Evolutionary conservation across 257 asterid genomes (phyloP).

Genomic region (Nyctanthes arbortristis): DNA sequence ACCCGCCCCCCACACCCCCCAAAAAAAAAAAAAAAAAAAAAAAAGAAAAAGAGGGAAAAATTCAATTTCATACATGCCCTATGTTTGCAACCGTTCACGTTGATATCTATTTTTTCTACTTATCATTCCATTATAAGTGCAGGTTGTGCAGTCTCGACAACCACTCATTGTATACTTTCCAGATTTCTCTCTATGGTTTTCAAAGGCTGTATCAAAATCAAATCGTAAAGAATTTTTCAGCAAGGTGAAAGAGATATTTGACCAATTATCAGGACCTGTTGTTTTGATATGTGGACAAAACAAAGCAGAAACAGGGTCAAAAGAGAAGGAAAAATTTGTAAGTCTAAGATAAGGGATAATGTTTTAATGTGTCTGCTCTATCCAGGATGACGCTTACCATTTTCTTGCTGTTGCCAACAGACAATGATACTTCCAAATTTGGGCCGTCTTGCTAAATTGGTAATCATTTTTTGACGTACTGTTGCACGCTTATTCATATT

Average conservation of each 20-base stretch:
- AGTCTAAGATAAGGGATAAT: slow-evolving; percentile 30
- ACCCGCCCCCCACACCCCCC: too few relatives aligned
- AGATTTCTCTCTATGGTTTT: slow-evolving; percentile 82
- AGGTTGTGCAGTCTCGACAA: slow-evolving; percentile 82
- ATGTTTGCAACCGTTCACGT: background rate
- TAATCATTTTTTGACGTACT: slow-evolving; percentile 44
- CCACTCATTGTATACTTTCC: slow-evolving; percentile 89
- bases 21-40: too few relatives aligned
- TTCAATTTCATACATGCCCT: background rate
- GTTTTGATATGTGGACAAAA: slow-evolving; percentile 87
- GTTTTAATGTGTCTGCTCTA: slow-evolving; percentile 5
- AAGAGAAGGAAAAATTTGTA: slow-evolving; percentile 89
- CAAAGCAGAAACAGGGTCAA: slow-evolving; percentile 71
- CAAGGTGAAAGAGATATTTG: slow-evolving; percentile 84
- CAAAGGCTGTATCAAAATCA: slow-evolving; percentile 78
- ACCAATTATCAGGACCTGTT: slow-evolving; percentile 70
- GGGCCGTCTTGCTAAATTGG: slow-evolving; percentile 95
- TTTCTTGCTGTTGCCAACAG: slow-evolving; percentile 50
- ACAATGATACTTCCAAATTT: slow-evolving; percentile 91
- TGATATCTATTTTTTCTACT: slow-evolving; percentile 7
- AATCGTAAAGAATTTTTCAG: slow-evolving; percentile 63
- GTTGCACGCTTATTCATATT: background rate
- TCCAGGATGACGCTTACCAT: slow-evolving; percentile 29
- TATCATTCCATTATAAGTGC: slow-evolving; percentile 34
- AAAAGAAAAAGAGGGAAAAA: too few relatives aligned